Evolutionary conservation across 2,329 filamentous ascomycete species (phyloP).

Genomic region (Ophiostoma sp.): DNA sequence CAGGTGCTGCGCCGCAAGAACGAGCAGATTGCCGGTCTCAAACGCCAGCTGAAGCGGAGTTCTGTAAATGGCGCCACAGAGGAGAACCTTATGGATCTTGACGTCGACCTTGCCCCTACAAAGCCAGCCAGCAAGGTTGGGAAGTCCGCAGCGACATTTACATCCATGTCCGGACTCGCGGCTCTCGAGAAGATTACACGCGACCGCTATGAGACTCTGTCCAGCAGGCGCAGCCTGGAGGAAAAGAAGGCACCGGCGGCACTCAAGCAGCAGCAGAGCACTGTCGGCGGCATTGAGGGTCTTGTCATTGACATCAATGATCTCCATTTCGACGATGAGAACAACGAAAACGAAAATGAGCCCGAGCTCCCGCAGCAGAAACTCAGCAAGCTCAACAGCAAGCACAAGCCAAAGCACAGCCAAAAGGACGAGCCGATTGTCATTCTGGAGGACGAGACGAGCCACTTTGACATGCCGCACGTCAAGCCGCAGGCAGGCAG

Average conservation of each 20-base stretch:
- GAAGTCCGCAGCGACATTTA: not conserved
- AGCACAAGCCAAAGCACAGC: not conserved
- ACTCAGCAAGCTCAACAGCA: not conserved
- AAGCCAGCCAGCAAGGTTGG: not conserved
- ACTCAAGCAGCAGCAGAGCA: not conserved
- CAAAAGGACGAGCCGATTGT: conserved; percentile 2
- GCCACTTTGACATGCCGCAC: conserved; percentile 18
- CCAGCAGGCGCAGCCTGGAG: conserved; percentile 9
- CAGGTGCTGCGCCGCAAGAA: conserved; percentile 53
- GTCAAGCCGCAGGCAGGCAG: not conserved
- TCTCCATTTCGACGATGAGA: not conserved
- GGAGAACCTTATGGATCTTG: not conserved
- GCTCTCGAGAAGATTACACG: conserved; percentile 2
- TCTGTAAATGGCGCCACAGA: not conserved
- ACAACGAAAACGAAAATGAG: not conserved
- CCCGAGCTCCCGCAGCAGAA: conserved; percentile 22
- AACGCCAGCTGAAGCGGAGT: not conserved
- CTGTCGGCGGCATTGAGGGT: not conserved
- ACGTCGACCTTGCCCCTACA: not conserved
- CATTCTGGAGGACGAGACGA: conserved; percentile 22
- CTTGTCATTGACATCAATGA: conserved; percentile 21
- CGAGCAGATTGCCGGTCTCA: conserved; percentile 50
- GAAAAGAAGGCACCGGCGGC: not conserved
- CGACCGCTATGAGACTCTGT: conserved; percentile 23
- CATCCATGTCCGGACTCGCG: not conserved